These are phyloP conservation scores for Candida sithepensis DNA, from an alignment of 805 yeast species.

Conservation along the genomic window DNA sequence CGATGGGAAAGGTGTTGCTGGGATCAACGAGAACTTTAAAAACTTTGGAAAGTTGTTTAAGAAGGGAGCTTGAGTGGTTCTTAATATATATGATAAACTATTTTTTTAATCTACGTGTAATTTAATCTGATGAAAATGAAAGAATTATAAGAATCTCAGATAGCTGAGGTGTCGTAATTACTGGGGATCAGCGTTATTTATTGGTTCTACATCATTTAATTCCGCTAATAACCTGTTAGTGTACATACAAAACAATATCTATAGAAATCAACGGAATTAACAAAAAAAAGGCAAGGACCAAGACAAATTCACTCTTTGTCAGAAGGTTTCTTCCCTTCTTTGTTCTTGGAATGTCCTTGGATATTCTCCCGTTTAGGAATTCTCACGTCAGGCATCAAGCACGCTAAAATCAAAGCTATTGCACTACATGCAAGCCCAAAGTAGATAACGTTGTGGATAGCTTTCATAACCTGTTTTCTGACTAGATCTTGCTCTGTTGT, in stretches of 20 bases:
- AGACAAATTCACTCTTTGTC: not conserved
- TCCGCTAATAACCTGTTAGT: too few species aligned
- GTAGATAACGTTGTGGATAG: not conserved
- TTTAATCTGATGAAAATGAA: not conserved
- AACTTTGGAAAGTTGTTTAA: slow-evolving; percentile 58
- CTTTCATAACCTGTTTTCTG: not conserved
- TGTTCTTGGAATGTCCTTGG: not conserved
- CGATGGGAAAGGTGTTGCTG: slow-evolving; percentile 29
- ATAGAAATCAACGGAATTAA: too few species aligned
- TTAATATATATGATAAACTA: not conserved
- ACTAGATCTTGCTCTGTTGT: not conserved
- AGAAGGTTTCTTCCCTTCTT: not conserved
- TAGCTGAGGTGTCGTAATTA: too few species aligned
- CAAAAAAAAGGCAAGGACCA: not conserved
- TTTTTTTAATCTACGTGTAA: not conserved
- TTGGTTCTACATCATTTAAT: too few species aligned
- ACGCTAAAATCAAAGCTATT: not conserved
- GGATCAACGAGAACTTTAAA: slow-evolving; percentile 62
- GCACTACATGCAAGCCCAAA: not conserved
- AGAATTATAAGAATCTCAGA: too few species aligned
- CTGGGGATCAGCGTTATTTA: too few species aligned
- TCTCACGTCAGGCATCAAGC: not conserved
- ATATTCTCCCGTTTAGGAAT: not conserved
- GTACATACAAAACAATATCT: too few species aligned
- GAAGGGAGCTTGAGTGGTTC: slow-evolving; percentile 11